Conservation (phyloP, 805 yeast species). For the Ogataea sp. region DNA sequence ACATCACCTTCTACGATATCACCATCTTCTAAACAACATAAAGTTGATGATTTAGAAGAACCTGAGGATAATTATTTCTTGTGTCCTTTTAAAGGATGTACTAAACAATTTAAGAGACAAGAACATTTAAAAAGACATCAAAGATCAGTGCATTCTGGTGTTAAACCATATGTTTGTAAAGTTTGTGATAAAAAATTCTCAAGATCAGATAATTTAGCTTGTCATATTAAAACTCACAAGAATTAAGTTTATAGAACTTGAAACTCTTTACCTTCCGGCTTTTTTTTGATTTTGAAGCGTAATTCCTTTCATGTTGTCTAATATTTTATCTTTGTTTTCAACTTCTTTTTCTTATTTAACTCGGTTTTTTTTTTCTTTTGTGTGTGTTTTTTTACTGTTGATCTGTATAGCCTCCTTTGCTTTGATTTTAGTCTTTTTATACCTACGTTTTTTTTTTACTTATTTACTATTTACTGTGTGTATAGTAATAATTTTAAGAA, state of each 20-base stretch:
- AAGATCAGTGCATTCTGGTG: slow-evolving; percentile 55
- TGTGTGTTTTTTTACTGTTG: too few relatives aligned
- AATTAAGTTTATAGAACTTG: slow-evolving; percentile 1
- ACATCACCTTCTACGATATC: background rate
- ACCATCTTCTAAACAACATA: background rate
- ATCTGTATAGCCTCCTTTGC: too few relatives aligned
- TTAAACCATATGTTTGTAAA: slow-evolving; percentile 51
- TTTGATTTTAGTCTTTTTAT: too few relatives aligned
- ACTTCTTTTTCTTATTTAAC: too few relatives aligned
- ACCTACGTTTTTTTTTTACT: too few relatives aligned
- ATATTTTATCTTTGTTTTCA: too few relatives aligned
- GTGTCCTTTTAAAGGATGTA: slow-evolving; percentile 26
- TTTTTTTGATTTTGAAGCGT: background rate
- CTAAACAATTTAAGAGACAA: slow-evolving; percentile 45
- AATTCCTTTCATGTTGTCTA: background rate
- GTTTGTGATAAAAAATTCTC: slow-evolving; percentile 55
- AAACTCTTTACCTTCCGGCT: too few relatives aligned
- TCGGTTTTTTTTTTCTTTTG: too few relatives aligned
- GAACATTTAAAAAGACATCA: slow-evolving; percentile 64
- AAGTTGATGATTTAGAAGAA: slow-evolving; percentile 5
- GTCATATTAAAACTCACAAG: slow-evolving; percentile 50
- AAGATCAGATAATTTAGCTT: slow-evolving; percentile 58
- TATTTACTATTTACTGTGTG: too few relatives aligned
- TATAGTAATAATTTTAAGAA: too few relatives aligned
- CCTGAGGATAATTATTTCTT: slow-evolving; percentile 28